Evolutionary conservation across 352 stramenopile genomes (phyloP), one percentile per base, ranked within the genome.

Genomic region (Phytophthora sp.): DNA sequence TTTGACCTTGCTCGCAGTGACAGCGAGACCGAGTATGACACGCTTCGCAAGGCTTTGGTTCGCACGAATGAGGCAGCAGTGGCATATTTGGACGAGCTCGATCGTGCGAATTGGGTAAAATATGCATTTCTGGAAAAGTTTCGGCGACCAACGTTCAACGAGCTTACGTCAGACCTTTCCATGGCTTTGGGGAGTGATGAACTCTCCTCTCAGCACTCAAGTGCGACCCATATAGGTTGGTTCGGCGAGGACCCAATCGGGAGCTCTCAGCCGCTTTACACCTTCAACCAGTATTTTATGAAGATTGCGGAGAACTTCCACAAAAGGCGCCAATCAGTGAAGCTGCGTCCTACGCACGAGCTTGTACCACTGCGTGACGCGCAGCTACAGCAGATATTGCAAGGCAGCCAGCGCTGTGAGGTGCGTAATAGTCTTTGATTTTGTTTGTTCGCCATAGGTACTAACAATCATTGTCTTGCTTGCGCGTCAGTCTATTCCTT

Each of bases 321-420:
- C 37, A 41, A 74, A n/a, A 82, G 82, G 2, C 82, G 80, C 48
- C 66, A 89, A 53, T 60, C 69, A 0, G 75, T 89, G 1, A 87
- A 84, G 57, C 41, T 78, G 11, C 81, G 77, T 5, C 74, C 82
- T 26, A 57, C 71, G 7, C 73, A 82, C 12, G 77, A 92, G 41
- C 81, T 93, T 30, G 82, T 93, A 17, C 80, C 80, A 0, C 72
- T 72, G 44, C 76, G 84, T 28, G 79, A 87, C 31, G 69, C 74
- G 18, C 82, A 93, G 50, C 55, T 93, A 23, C 79, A 91, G 50
- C 69, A 83, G 55, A 88, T 84, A 53, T 53, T 93, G 7, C 84
- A 89, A 60, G 79, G 77, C 42, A 93, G 84, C 45, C 82, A 92
- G 45, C 78, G 81, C 21, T 93, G 84, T 31, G 84, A 93, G 82